Conservation (phyloP, 805 yeast species). For the Starmerella tilneyi region DNA sequence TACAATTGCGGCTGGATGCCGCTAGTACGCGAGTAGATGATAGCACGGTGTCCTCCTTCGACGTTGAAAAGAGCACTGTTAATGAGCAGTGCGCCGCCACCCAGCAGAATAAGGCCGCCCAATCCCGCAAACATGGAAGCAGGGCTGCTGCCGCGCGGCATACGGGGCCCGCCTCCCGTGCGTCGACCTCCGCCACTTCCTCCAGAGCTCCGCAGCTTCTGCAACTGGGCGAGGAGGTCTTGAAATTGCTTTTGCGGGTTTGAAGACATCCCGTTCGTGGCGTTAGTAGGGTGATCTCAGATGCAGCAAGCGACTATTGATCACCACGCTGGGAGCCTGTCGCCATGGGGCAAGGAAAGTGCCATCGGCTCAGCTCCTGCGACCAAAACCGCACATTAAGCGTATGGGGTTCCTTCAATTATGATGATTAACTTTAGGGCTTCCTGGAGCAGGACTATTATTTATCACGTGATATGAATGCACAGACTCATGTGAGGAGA, state of each 20-base stretch:
- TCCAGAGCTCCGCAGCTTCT: conserved; percentile 12
- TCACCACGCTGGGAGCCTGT: not conserved
- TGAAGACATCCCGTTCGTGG: conserved; percentile 9
- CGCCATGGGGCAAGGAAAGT: too few relatives aligned
- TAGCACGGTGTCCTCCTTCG: conserved; percentile 98
- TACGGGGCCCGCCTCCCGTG: conserved; percentile 10
- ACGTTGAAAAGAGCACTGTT: conserved; percentile 64
- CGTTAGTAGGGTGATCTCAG: conserved; percentile 1
- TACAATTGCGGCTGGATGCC: conserved; percentile 79
- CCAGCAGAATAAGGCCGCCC: conserved; percentile 50
- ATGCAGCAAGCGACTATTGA: conserved; percentile 6
- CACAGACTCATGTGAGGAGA: conserved; percentile 2
- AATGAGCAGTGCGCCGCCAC: conserved; percentile 45
- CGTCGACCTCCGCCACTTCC: conserved; percentile 5
- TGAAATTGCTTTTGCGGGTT: conserved; percentile 22
- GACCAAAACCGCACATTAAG: too few relatives aligned
- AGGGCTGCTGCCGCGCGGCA: conserved; percentile 36
- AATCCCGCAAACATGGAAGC: conserved; percentile 50
- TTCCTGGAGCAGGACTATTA: too few relatives aligned
- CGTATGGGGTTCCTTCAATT: too few relatives aligned
- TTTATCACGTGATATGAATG: not conserved
- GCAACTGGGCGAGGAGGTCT: conserved; percentile 19
- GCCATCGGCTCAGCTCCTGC: too few relatives aligned
- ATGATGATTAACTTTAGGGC: not conserved
- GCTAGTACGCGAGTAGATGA: conserved; percentile 73